phyloP scores from a whole-genome alignment of 2,329 filamentous ascomycete genomes.

The Metarhizium guizhouense region DNA sequence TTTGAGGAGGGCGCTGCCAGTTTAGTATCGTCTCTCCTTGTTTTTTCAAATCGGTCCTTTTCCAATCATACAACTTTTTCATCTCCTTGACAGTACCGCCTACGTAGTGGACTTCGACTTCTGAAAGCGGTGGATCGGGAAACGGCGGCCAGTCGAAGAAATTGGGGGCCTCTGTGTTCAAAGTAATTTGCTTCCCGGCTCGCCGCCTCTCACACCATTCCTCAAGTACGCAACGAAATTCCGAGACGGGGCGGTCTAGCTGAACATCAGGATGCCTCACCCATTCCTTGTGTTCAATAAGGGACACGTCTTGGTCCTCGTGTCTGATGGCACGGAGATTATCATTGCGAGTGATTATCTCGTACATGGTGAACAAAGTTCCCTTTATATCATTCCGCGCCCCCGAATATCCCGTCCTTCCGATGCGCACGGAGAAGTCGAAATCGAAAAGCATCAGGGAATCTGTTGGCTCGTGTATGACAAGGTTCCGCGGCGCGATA shows the following conservation, averaged over 20 bases:
- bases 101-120: background rate
- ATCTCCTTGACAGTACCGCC: slow-evolving; percentile 1
- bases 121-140: background rate
- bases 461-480: slow-evolving; percentile 24
- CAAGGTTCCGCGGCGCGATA: slow-evolving; percentile 26
- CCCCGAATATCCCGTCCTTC: slow-evolving; percentile 5
- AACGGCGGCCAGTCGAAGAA: slow-evolving; percentile 4
- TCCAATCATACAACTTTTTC: background rate
- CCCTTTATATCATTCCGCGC: slow-evolving; percentile 22
- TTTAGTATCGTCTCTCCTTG: slow-evolving; percentile 8
- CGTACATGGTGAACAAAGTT: slow-evolving; percentile 26
- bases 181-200: slow-evolving; percentile 4
- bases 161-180: slow-evolving; percentile 1
- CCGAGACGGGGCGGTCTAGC: slow-evolving; percentile 21
- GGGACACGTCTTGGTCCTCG: slow-evolving; percentile 16
- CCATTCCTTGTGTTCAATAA: slow-evolving; percentile 17
- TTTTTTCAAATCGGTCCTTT: slow-evolving; percentile 1
- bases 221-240: slow-evolving; percentile 16
- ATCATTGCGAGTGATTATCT: slow-evolving; percentile 24
- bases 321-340: slow-evolving; percentile 12
- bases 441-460: slow-evolving; percentile 28
- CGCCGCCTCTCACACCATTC: slow-evolving; percentile 16
- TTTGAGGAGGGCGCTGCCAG: slow-evolving; percentile 8
- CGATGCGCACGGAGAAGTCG: slow-evolving; percentile 17
- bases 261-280: slow-evolving; percentile 20